A percentile compares a stretch with the other conserved stretches of the same genome.
phyloP scores from a whole-genome alignment of 169 alveolate genomes.

The Plasmodium malariae region DNA sequence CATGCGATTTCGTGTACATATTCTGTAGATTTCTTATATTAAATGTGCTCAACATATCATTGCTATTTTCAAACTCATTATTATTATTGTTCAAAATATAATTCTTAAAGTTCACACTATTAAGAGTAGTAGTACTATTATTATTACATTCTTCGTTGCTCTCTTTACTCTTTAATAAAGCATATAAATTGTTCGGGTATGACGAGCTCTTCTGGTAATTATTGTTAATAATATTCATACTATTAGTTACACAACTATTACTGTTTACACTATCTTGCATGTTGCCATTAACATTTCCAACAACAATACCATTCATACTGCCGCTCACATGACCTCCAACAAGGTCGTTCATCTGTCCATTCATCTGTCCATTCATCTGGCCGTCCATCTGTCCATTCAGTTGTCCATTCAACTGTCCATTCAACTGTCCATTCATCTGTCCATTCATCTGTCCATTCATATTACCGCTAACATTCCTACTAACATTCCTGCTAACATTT shows the following conservation, averaged over 20 bases:
- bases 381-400: neutral
- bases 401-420: too few relatives aligned
- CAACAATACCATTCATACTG: neutral
- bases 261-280: neutral
- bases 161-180: slow-evolving; percentile 30
- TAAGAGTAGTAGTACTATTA: too few relatives aligned
- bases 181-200: slow-evolving; percentile 31
- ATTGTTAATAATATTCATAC: slow-evolving; percentile 7
- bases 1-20: neutral
- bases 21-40: slow-evolving; percentile 31
- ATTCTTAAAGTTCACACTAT: slow-evolving; percentile 25
- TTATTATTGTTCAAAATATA: slow-evolving; percentile 19
- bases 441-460: neutral
- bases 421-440: too few relatives aligned
- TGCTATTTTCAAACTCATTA: neutral
- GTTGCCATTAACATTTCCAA: neutral
- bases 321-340: neutral
- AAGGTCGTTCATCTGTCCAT: neutral
- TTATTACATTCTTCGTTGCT: slow-evolving; percentile 25
- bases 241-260: slow-evolving; percentile 1
- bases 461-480: neutral
- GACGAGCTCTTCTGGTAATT: slow-evolving; percentile 47
- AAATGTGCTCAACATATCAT: slow-evolving; percentile 5
- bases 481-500: too few relatives aligned
- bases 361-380: neutral